phyloP scores from a whole-genome alignment of 305 asterid species.

The Fraxinus albicans region DNA sequence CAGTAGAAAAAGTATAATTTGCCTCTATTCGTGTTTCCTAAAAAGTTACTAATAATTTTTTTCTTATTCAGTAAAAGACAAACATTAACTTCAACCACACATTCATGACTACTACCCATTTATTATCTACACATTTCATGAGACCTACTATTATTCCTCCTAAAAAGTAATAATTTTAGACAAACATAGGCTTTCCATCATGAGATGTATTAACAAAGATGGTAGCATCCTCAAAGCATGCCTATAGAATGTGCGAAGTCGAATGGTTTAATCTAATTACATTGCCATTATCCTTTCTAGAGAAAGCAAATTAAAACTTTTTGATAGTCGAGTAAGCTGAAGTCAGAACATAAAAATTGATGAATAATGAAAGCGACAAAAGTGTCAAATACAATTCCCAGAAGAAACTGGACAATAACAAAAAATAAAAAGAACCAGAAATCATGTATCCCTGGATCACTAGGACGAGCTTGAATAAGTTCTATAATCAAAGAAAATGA shows the following conservation, averaged over 20 bases:
- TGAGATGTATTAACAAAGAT: neutral
- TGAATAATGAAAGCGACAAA: neutral
- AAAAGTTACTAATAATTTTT: too few relatives aligned
- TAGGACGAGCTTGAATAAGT: neutral
- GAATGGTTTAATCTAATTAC: neutral
- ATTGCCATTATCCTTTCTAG: neutral
- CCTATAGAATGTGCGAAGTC: neutral
- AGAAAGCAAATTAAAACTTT: neutral
- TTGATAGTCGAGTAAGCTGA: neutral
- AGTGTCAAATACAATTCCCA: neutral
- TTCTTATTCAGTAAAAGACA: neutral
- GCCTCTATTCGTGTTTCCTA: neutral
- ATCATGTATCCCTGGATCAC: neutral
- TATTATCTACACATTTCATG: neutral
- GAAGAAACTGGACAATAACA: neutral
- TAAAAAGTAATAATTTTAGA: neutral
- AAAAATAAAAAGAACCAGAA: neutral
- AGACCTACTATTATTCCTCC: neutral
- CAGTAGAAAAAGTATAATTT: neutral
- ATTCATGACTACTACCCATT: neutral
- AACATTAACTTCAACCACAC: neutral
- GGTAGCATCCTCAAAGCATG: neutral
- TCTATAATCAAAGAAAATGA: neutral
- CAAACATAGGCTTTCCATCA: neutral
- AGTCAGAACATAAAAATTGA: neutral